Evolutionary conservation across 2,329 filamentous ascomycete species (phyloP), one percentile per base, ranked within the genome.

Genomic region (Cordyceps tenuipes): DNA sequence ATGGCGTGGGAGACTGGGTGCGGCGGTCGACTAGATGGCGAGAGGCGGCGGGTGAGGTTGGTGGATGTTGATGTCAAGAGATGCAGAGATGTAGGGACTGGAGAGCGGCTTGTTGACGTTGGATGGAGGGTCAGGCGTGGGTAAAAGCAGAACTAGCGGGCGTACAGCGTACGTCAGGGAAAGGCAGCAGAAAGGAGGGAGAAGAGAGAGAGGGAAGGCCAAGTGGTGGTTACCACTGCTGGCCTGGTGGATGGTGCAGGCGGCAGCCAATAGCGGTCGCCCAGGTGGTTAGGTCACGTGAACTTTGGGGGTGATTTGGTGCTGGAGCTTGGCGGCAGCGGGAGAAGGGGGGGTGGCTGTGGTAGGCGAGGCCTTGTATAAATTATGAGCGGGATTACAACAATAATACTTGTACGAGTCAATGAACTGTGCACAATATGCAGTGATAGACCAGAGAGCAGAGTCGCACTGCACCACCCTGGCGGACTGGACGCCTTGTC

Each of bases 141-240:
- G 34, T 10, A 36, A 10, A 43, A n/a, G 13, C 21, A 58, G 34
- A 43, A n/a, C n/a, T 31, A 58, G 46, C 47, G 15, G 46, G 46
- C 48, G 48, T 43, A 54, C 50, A 34, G 46, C 48, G 48, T 43
- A 54, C 50, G 71, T 73, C 70, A 73, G 70, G 68, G 63, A 72
- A 62, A 69, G 68, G 64, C 64, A 64, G 63, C 34, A 36, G 4
- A 10, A 36, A 36, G 8, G 7, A n/a, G 39, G 68, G 68, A 46
- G 43, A 46, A n/a, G 21, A 19, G n/a, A 7, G n/a, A 19, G n/a
- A 7, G n/a, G n/a, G n/a, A n/a, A 46, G 43, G 43, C n/a, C 9
- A 46, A 46, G 43, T 46, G 43, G 43, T 46, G 19, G 15, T 46
- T 43, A 15, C n/a, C n/a, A n/a, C 5, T 17, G 39, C 15, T 43